Conservation (phyloP, 345 rosid species). For the Odontarrhena argentea region DNA sequence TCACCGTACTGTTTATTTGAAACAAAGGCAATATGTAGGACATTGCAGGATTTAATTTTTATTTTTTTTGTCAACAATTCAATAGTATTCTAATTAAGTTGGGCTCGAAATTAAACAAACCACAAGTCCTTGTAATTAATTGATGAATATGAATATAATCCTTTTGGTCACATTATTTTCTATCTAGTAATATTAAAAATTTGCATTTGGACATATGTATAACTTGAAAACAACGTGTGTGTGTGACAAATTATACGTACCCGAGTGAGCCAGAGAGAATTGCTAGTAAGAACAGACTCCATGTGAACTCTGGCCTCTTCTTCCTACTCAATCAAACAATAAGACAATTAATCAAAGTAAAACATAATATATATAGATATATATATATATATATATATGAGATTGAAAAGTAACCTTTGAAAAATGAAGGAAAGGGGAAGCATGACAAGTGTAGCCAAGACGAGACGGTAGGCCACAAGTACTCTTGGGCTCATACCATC, state of each 20-base stretch:
- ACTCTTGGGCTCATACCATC: constrained; percentile 48
- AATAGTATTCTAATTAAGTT: too few relatives aligned
- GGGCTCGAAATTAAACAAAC: too few relatives aligned
- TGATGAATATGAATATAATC: too few relatives aligned
- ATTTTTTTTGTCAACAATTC: too few relatives aligned
- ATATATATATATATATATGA: constrained; percentile 3
- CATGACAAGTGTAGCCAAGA: constrained; percentile 42
- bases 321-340: constrained; percentile 37
- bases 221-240: neutral
- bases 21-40: neutral
- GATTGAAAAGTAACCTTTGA: constrained; percentile 39
- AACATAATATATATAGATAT: constrained; percentile 1
- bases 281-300: constrained; percentile 48
- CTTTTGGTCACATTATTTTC: too few relatives aligned
- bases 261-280: constrained; percentile 55
- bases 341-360: neutral
- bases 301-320: constrained; percentile 52
- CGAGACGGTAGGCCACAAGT: constrained; percentile 46
- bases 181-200: neutral
- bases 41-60: too few relatives aligned
- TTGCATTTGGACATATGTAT: neutral
- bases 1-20: constrained; percentile 28
- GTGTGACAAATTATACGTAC: constrained; percentile 36
- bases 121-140: too few relatives aligned
- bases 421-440: constrained; percentile 45